Base-by-base conservation (phyloP, 495 filamentous ascomycete species). In the Lentithecium fluviatile region DNA sequence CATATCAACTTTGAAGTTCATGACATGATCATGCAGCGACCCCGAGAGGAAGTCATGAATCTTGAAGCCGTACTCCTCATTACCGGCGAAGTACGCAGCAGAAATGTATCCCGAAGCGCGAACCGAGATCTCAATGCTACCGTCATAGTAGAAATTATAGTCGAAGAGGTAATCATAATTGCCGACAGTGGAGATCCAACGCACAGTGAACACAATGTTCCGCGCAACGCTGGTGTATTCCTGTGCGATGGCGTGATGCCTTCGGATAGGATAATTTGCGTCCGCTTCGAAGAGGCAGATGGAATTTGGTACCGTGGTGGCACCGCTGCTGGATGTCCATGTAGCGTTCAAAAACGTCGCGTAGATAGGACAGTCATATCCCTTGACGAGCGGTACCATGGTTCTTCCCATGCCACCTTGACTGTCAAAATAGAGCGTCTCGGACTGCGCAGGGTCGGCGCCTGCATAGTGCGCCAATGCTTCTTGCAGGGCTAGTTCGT, bases 401-500 rank as follows among this genome's bases (percentile, higher is more conserved):
- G 37, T 5, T 20, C 34, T 10, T 1, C 60, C 60, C 2, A 63
- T 34, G 1, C 61, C 53, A 15, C 17, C 26, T 2, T n/a, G 19
- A 13, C 38, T 25, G 37, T 64, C 60, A 24, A 56, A 34, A 25
- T 32, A 63, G 20, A 19, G 66, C 1, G 73, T 76, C 12, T 71
- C 69, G 4, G 72, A 70, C 52, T 75, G 70, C 49, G 76, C 70
- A 11, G 80, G 80, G 55, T 82, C 78, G 60, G 74, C 76, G 11
- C 77, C 77, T 7, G 79, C 80, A 62, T 82, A 83, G 64, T 82
- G 80, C 1, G 81, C 75, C 45, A 83, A 63, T 2, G 80, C 82
- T 67, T 84, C 80, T 67, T 83, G 79, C 0, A 83, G 65, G 8
- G 77, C 75, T 34, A 83, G 72, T 65, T 83, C 80, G 68, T 84